These are phyloP conservation scores for Orbilia ellipsospora DNA, from an alignment of 2,329 filamentous ascomycete genomes.

Conservation along the genomic window DNA sequence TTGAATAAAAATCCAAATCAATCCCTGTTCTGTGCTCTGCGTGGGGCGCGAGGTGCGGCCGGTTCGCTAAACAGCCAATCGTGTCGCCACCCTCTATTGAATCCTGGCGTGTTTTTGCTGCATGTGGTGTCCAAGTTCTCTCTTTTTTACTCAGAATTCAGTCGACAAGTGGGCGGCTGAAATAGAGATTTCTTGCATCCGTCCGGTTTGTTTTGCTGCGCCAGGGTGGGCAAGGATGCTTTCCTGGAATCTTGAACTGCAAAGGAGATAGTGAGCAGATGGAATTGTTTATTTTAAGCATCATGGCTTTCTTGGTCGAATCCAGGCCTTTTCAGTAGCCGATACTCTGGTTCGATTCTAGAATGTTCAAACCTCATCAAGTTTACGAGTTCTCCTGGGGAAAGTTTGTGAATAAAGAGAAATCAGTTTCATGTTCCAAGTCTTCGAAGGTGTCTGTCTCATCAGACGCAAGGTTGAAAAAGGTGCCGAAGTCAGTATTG, in stretches of 20 bases:
- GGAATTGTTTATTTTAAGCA: constrained; percentile 43
- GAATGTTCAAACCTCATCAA: too few species aligned
- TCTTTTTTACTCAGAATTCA: neutral
- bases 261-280: constrained; percentile 38
- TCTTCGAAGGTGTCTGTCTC: too few species aligned
- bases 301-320: constrained; percentile 2
- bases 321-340: neutral
- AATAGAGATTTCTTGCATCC: constrained; percentile 10
- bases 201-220: constrained; percentile 30
- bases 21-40: constrained; percentile 38
- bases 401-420: too few species aligned
- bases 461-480: too few species aligned
- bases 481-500: too few species aligned
- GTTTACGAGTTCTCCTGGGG: too few species aligned
- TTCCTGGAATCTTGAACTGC: constrained; percentile 27
- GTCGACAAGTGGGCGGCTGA: constrained; percentile 26
- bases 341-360: neutral
- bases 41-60: constrained; percentile 29
- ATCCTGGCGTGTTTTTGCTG: constrained; percentile 35
- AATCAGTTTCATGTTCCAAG: too few species aligned
- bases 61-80: constrained; percentile 36
- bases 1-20: constrained; percentile 48
- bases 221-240: constrained; percentile 32
- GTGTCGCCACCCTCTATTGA: neutral
- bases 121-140: constrained; percentile 32